Evolutionary conservation across 129 eudicot species (phyloP), one percentile per base, ranked within the genome.

Genomic region (Helianthus tuberosus): DNA sequence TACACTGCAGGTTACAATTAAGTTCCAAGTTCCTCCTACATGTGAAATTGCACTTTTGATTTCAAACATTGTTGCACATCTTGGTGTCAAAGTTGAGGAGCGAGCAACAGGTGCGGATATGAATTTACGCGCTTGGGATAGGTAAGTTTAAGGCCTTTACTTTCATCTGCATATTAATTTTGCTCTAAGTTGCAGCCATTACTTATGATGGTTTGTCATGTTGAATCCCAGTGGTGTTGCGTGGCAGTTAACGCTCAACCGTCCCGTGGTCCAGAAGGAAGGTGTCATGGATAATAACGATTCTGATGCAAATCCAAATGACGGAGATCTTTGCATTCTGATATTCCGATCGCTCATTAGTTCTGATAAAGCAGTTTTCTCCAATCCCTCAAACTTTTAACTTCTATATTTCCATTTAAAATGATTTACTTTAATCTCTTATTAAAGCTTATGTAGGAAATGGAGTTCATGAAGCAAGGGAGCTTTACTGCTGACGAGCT

Each of bases 81-180:
- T 92, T 75, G 98, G 98, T 11, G 89, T 89, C 47, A 86, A 84
- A 77, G 74, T 81, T 71, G 94, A 89, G 63, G 87, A 87, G 23
- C 84, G 72, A 63, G 84, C 85, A 78, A 75, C 84, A 71, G 91
- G 94, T 73, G 83, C 99, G 80, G 89, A 85, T 66, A 89, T 95
- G 99, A 80, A 71, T 23, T 50, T 95, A 80, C 88, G 89, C 12
- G 97, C 97, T 70, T 95, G 97, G 99, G 97, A 89, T 80, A 95
- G 97, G 99, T 74, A 55, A 20, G 58, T 25, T 53, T 70, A 49
- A 27, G 12, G 41, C 15, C 66, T 41, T 79, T 44, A 15, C 52
- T 38, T 64, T 10, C 9, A 15, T 41, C 52, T 69, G 52, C 76
- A 51, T 81, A 35, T 36, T 27, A 60, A 60, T 75, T 11, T 25